phyloP scores from a whole-genome alignment of 768 basidiomycete genomes.

The Leccinum disarticulatum region DNA sequence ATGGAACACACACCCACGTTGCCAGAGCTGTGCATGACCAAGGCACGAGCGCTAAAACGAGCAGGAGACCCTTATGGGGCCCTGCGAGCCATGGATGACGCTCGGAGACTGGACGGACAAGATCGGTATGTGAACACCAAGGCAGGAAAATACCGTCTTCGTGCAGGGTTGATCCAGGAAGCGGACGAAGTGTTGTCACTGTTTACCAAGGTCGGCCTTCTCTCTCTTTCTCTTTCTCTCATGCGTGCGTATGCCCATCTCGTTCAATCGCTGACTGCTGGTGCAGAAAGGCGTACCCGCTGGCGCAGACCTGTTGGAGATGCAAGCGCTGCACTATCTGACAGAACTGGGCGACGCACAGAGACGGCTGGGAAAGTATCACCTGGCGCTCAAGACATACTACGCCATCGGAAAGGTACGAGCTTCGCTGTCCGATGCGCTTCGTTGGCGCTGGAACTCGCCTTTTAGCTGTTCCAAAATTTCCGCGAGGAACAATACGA shows the following conservation, averaged over 20 bases:
- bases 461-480: conserved; percentile 69
- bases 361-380: conserved; percentile 59
- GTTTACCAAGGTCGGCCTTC: conserved; percentile 80
- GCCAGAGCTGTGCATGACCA: conserved; percentile 83
- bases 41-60: conserved; percentile 83
- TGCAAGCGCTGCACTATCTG: conserved; percentile 92
- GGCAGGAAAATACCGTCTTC: conserved; percentile 83
- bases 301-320: conserved; percentile 83
- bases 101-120: conserved; percentile 84
- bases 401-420: conserved; percentile 69
- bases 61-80: conserved; percentile 79
- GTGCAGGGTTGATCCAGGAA: conserved; percentile 78
- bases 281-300: conserved; percentile 84
- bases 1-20: conserved; percentile 88
- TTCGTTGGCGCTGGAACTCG: conserved; percentile 6
- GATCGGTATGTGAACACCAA: conserved; percentile 96
- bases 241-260: background rate
- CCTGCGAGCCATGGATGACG: conserved; percentile 74
- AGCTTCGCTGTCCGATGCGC: conserved; percentile 8
- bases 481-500: conserved; percentile 97
- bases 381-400: conserved; percentile 85
- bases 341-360: conserved; percentile 79
- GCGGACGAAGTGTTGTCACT: conserved; percentile 74
- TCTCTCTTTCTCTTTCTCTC: background rate
- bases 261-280: conserved; percentile 7